Evolutionary conservation across 768 basidiomycete genomes (phyloP).

Genomic region (Pleurotus citrinopileatus): DNA sequence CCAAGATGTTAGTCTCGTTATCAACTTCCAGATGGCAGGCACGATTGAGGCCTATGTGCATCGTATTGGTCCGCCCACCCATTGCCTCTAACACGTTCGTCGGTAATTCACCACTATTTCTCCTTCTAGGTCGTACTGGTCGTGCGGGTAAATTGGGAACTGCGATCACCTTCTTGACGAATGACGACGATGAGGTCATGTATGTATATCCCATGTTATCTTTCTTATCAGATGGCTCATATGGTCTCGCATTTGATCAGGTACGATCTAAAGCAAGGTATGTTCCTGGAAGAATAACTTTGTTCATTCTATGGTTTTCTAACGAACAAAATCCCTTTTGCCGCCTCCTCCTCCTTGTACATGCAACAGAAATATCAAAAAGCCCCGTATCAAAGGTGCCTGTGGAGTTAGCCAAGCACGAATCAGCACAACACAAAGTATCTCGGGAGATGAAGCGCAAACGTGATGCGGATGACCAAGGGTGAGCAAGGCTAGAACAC

Average conservation of each 20-base stretch:
- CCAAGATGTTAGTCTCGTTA: slow-evolving; percentile 90
- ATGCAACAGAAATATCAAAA: slow-evolving; percentile 79
- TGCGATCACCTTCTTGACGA: slow-evolving; percentile 93
- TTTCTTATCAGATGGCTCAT: slow-evolving; percentile 14
- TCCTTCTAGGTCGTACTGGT: slow-evolving; percentile 84
- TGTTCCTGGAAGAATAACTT: slow-evolving; percentile 19
- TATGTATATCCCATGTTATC: slow-evolving; percentile 37
- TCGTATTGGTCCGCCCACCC: slow-evolving; percentile 75
- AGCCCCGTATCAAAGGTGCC: slow-evolving; percentile 91
- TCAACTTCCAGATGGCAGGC: slow-evolving; percentile 97
- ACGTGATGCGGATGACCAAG: slow-evolving; percentile 78
- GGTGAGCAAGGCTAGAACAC: slow-evolving; percentile 23
- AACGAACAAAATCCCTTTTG: slow-evolving; percentile 3
- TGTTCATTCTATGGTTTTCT: slow-evolving; percentile 11
- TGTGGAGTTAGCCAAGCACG: slow-evolving; percentile 85
- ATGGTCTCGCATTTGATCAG: slow-evolving; percentile 35
- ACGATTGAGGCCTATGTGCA: slow-evolving; percentile 98
- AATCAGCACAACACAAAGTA: slow-evolving; percentile 87
- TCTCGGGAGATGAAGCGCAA: slow-evolving; percentile 95
- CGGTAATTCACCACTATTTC: slow-evolving; percentile 10
- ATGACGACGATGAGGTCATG: slow-evolving; percentile 98
- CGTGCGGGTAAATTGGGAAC: slow-evolving; percentile 95
- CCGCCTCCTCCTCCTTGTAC: slow-evolving; percentile 13
- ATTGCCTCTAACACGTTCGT: slow-evolving; percentile 7
- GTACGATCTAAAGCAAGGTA: slow-evolving; percentile 95